phyloP scores from a whole-genome alignment of 768 basidiomycete genomes.

The Phanerochaete carnosa region DNA sequence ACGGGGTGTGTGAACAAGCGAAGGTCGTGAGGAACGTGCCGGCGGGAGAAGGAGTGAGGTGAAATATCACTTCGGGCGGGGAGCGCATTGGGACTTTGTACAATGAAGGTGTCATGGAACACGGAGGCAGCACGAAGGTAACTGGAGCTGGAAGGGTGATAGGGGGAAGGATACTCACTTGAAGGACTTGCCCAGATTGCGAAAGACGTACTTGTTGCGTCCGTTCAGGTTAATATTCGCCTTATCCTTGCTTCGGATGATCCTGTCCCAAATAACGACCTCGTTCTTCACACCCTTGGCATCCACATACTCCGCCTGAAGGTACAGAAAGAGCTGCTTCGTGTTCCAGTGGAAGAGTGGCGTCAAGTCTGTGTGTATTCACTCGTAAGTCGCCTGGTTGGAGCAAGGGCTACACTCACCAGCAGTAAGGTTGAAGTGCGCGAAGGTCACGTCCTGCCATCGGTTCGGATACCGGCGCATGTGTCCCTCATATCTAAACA shows the following conservation, averaged over 20 bases:
- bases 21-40: not conserved
- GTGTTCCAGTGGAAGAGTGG: slow-evolving; percentile 95
- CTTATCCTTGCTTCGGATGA: slow-evolving; percentile 77
- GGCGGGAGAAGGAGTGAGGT: no score
- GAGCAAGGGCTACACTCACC: slow-evolving; percentile 41
- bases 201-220: slow-evolving; percentile 84
- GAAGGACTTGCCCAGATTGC: slow-evolving; percentile 71
- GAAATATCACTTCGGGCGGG: not conserved
- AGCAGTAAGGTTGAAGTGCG: slow-evolving; percentile 78
- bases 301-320: slow-evolving; percentile 81
- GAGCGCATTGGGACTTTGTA: not conserved
- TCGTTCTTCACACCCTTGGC: slow-evolving; percentile 72
- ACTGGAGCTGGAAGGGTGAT: not conserved
- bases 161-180: slow-evolving; percentile 47
- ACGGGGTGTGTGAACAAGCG: not conserved
- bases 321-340: slow-evolving; percentile 88
- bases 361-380: slow-evolving; percentile 54
- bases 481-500: slow-evolving; percentile 20
- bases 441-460: slow-evolving; percentile 74
- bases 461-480: slow-evolving; percentile 48
- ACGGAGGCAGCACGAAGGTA: not conserved
- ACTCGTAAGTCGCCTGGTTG: not conserved
- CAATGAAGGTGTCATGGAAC: not conserved
- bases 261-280: slow-evolving; percentile 91
- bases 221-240: slow-evolving; percentile 61